Conservation (phyloP, 306 rosid species). For the Carpinus viminea region DNA sequence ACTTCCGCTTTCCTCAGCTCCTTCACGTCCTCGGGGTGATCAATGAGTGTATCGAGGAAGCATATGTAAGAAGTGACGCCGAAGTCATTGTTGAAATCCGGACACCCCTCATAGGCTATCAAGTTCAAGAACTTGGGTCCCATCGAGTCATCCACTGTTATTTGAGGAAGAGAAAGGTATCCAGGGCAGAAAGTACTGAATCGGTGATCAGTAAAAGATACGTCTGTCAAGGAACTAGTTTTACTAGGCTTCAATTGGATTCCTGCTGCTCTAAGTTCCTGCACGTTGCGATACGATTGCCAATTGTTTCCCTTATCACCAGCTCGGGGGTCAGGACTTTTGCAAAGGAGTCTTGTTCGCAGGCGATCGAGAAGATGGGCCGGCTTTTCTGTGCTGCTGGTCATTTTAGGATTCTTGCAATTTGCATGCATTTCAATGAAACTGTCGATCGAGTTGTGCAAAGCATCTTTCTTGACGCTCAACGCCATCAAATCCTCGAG, state of each 20-base stretch:
- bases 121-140: slow-evolving; percentile 15
- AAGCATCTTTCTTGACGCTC: too few species aligned
- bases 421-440: too few species aligned
- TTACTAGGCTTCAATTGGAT: neutral
- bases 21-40: slow-evolving; percentile 20
- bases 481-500: too few species aligned
- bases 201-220: neutral
- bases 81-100: slow-evolving; percentile 10
- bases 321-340: too few species aligned
- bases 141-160: slow-evolving; percentile 17
- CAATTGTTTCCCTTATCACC: too few species aligned
- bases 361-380: slow-evolving; percentile 22
- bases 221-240: neutral
- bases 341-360: too few species aligned
- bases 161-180: slow-evolving; percentile 13
- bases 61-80: slow-evolving; percentile 6
- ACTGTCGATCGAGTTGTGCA: too few species aligned
- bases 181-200: slow-evolving; percentile 11
- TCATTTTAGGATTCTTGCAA: too few species aligned
- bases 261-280: neutral
- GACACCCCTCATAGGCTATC: slow-evolving; percentile 35
- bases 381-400: too few species aligned
- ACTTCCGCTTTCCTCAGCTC: slow-evolving; percentile 7
- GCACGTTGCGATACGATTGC: neutral
- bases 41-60: slow-evolving; percentile 28